Percentiles rank a stretch among this genome's conserved stretches.
These are phyloP conservation scores for Geotrichum citri-aurantii DNA, from an alignment of 1,139 yeast genomes.

Conservation along the genomic window DNA sequence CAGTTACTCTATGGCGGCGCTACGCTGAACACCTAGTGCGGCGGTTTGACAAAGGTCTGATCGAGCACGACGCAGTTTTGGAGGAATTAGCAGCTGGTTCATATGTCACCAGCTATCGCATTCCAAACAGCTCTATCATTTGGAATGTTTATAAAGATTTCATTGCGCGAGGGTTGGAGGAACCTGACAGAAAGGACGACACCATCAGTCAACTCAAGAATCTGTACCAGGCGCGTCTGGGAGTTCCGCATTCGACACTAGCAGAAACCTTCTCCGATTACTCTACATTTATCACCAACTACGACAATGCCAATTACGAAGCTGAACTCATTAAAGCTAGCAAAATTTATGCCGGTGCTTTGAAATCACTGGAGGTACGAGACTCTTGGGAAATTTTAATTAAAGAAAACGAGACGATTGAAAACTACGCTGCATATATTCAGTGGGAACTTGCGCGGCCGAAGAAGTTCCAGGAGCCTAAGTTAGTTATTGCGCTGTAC, in stretches of 20 bases:
- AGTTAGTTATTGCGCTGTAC: slow-evolving; percentile 22
- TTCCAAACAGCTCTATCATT: slow-evolving; percentile 35
- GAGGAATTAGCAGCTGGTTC: slow-evolving; percentile 22
- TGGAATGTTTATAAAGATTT: slow-evolving; percentile 36
- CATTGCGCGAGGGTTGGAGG: slow-evolving; percentile 10
- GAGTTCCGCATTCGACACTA: slow-evolving; percentile 42
- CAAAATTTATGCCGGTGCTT: slow-evolving; percentile 36
- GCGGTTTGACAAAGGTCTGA: slow-evolving; percentile 10
- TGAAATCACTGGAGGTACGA: slow-evolving; percentile 23
- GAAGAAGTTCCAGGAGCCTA: slow-evolving; percentile 18
- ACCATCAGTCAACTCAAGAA: slow-evolving; percentile 25
- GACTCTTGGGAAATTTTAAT: slow-evolving; percentile 26
- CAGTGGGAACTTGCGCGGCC: slow-evolving; percentile 27
- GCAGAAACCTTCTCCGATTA: slow-evolving; percentile 42
- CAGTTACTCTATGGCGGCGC: slow-evolving; percentile 23
- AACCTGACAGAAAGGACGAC: slow-evolving; percentile 19
- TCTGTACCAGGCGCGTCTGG: slow-evolving; percentile 38
- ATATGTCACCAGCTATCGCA: slow-evolving; percentile 37
- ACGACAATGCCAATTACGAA: slow-evolving; percentile 37
- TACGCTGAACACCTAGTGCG: slow-evolving; percentile 24
- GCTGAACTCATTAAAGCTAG: slow-evolving; percentile 40
- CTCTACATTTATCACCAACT: slow-evolving; percentile 42
- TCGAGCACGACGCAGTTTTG: slow-evolving; percentile 11
- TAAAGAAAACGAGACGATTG: slow-evolving; percentile 19
- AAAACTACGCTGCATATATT: slow-evolving; percentile 33